Percentiles rank a stretch among this genome's conserved stretches.
Conservation (phyloP, 495 filamentous ascomycete genomes). For the Daldinia decipiens region DNA sequence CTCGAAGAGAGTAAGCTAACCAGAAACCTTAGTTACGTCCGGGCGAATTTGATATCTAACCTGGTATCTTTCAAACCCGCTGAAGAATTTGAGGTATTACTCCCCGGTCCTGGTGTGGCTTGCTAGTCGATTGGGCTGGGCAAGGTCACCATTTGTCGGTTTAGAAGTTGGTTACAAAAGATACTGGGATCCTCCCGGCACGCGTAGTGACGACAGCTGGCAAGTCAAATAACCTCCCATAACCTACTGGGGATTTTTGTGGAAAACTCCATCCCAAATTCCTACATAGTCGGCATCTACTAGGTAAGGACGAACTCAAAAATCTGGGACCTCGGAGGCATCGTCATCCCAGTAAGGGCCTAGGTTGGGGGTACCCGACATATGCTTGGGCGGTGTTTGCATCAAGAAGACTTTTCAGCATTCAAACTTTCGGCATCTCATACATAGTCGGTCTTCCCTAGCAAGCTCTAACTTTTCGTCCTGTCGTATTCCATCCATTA, state of each 20-base stretch:
- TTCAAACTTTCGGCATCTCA: conserved; percentile 35
- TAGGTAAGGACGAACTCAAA: conserved; percentile 41
- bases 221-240: conserved; percentile 38
- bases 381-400: conserved; percentile 43
- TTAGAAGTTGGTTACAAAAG: conserved; percentile 39
- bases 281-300: conserved; percentile 37
- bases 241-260: conserved; percentile 47
- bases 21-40: conserved; percentile 29
- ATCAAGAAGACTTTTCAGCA: conserved; percentile 36
- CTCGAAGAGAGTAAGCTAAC: conserved; percentile 17
- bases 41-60: conserved; percentile 41
- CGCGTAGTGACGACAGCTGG: conserved; percentile 33
- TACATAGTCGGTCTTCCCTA: conserved; percentile 26
- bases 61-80: conserved; percentile 38
- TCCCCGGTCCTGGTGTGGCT: conserved; percentile 40
- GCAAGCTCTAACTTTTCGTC: conserved; percentile 13
- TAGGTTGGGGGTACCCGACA: conserved; percentile 32
- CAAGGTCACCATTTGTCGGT: conserved; percentile 47
- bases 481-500: conserved; percentile 19
- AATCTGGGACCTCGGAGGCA: conserved; percentile 40
- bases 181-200: conserved; percentile 41
- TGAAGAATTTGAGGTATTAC: conserved; percentile 20
- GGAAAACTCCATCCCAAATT: conserved; percentile 37
- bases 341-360: conserved; percentile 42
- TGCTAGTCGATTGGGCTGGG: conserved; percentile 42